Conservation (phyloP, 805 yeast genomes). For the Nakazawaea laoshanensis region DNA sequence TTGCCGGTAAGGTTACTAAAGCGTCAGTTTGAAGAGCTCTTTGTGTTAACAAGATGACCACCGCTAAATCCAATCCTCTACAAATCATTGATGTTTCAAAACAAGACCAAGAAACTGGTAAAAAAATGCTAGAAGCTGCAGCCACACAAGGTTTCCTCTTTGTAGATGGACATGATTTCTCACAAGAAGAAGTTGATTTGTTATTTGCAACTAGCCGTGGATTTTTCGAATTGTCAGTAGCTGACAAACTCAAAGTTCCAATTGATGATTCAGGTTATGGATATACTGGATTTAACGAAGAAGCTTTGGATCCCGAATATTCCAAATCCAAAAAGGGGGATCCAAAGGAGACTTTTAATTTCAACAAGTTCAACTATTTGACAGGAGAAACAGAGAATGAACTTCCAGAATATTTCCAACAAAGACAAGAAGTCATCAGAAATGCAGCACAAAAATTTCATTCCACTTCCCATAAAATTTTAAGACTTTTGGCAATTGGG, state of each 20-base stretch:
- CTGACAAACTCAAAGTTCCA: conserved; percentile 31
- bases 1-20: too few relatives aligned
- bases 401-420: conserved; percentile 44
- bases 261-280: conserved; percentile 49
- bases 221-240: conserved; percentile 40
- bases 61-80: conserved; percentile 27
- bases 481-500: conserved; percentile 49
- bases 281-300: conserved; percentile 47
- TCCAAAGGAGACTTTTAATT: conserved; percentile 63
- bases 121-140: conserved; percentile 46
- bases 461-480: conserved; percentile 33
- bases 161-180: conserved; percentile 60
- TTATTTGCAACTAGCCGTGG: conserved; percentile 40
- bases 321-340: conserved; percentile 34
- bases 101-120: conserved; percentile 29
- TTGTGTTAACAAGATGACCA: conserved; percentile 4
- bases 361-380: conserved; percentile 40
- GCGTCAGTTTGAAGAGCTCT: too few relatives aligned
- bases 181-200: conserved; percentile 41
- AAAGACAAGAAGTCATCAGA: conserved; percentile 28
- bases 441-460: conserved; percentile 31
- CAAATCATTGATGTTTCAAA: conserved; percentile 43
- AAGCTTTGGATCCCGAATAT: conserved; percentile 29
- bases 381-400: conserved; percentile 31
- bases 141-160: conserved; percentile 58